Conservation (phyloP, 345 rosid genomes). For the Populus ilicifolia region DNA sequence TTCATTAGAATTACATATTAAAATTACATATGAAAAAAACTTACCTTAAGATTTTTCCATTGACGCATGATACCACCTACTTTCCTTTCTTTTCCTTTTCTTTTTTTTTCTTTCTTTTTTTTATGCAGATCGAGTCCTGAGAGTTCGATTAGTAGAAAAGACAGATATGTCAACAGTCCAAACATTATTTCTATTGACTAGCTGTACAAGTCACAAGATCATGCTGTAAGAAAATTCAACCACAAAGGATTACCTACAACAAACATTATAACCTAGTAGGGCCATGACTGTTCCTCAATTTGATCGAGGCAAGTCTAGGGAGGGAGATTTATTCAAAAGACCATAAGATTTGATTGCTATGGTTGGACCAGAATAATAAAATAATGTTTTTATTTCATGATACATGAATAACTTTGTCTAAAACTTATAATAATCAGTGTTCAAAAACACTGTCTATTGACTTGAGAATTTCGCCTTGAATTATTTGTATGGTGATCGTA, state of each 20-base stretch:
- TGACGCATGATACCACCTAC: too few species aligned
- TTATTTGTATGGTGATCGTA: neutral
- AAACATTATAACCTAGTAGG: neutral
- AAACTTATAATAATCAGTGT: neutral
- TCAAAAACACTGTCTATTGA: neutral
- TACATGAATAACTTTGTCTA: neutral
- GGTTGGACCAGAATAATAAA: neutral
- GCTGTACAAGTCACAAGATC: neutral
- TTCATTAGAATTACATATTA: too few species aligned
- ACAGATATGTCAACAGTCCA: too few species aligned
- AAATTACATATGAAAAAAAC: too few species aligned
- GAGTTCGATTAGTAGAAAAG: neutral
- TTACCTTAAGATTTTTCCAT: too few species aligned
- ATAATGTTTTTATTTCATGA: neutral
- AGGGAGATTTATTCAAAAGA: neutral
- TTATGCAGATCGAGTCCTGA: neutral
- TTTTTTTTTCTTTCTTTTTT: too few species aligned
- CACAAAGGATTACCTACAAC: too few species aligned
- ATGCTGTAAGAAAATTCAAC: neutral
- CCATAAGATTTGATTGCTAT: neutral
- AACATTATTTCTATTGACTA: too few species aligned
- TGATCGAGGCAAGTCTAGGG: neutral
- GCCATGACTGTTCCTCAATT: too few species aligned
- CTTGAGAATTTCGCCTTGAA: slow-evolving; percentile 3
- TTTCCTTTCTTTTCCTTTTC: too few species aligned